Percentiles rank a stretch among this genome's conserved stretches.
Evolutionary conservation across 768 basidiomycete species (phyloP).

Genomic region (Pleurotus salmoneostramineus): DNA sequence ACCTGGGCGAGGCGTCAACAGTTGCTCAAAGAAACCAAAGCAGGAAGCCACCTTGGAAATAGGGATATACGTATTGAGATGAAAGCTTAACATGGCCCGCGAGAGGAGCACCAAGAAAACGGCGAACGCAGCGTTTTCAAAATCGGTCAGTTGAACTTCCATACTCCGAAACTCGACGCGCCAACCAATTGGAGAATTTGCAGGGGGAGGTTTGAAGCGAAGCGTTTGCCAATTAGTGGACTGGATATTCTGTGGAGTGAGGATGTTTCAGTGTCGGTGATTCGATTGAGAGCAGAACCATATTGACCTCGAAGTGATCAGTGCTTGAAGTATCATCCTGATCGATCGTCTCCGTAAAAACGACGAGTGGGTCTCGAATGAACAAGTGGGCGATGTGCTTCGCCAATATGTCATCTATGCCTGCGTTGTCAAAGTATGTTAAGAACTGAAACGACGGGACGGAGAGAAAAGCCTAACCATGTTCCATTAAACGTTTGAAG

Average conservation of each 20-base stretch:
- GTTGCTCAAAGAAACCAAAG: neutral
- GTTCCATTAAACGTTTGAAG: conserved; percentile 63
- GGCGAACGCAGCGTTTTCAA: conserved; percentile 96
- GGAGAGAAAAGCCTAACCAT: conserved; percentile 50
- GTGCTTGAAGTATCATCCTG: conserved; percentile 85
- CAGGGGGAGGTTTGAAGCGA: conserved; percentile 97
- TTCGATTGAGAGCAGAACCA: neutral
- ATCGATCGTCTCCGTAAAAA: conserved; percentile 91
- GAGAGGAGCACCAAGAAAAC: conserved; percentile 94
- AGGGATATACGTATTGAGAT: conserved; percentile 93
- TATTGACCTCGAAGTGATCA: conserved; percentile 90
- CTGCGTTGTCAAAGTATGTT: conserved; percentile 30
- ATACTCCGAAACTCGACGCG: conserved; percentile 97
- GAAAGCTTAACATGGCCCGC: conserved; percentile 87
- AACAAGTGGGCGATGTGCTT: conserved; percentile 94
- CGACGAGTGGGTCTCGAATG: conserved; percentile 94
- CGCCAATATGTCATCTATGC: conserved; percentile 81
- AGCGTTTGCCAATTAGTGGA: conserved; percentile 99
- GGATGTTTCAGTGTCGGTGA: neutral
- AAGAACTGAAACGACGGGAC: neutral
- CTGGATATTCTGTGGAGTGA: conserved; percentile 76
- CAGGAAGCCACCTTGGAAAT: conserved; percentile 76
- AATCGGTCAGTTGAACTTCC: conserved; percentile 99
- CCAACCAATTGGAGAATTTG: conserved; percentile 93
- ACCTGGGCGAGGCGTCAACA: conserved; percentile 50